Percentiles rank a stretch among this genome's conserved stretches.
Evolutionary conservation across 495 filamentous ascomycete genomes (phyloP).

Genomic region (Trichoderma erinaceum): DNA sequence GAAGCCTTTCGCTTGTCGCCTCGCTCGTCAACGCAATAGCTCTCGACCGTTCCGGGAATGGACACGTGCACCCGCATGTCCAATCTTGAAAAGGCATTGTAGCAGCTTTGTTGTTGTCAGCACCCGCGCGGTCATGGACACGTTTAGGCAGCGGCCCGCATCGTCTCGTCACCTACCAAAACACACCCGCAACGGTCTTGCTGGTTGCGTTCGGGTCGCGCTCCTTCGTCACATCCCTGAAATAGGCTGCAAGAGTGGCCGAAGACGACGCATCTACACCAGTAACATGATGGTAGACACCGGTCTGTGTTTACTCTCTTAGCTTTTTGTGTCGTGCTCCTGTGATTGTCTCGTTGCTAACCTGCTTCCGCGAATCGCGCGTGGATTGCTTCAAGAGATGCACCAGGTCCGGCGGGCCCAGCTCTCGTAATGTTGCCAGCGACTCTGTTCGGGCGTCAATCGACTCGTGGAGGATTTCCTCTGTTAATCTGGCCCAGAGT

Average conservation of each 20-base stretch:
- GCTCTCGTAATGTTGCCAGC: slow-evolving; percentile 74
- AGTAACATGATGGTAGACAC: slow-evolving; percentile 97
- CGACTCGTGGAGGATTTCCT: slow-evolving; percentile 81
- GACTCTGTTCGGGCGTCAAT: slow-evolving; percentile 86
- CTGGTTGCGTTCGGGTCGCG: slow-evolving; percentile 68
- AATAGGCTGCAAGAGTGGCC: slow-evolving; percentile 92
- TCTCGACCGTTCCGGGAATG: slow-evolving; percentile 90
- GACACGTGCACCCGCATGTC: slow-evolving; percentile 98
- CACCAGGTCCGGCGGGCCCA: slow-evolving; percentile 92
- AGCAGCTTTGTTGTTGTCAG: slow-evolving; percentile 58
- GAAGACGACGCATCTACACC: slow-evolving; percentile 96
- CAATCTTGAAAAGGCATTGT: slow-evolving; percentile 97
- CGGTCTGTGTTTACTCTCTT: slow-evolving; percentile 50
- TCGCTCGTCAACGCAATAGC: slow-evolving; percentile 92
- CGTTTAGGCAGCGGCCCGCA: neutral
- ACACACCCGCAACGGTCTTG: slow-evolving; percentile 88
- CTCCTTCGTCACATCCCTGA: slow-evolving; percentile 91
- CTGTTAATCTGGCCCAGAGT: slow-evolving; percentile 61
- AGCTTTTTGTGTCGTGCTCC: slow-evolving; percentile 14
- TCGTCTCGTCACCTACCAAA: slow-evolving; percentile 58
- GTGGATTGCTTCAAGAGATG: slow-evolving; percentile 85
- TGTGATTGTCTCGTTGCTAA: slow-evolving; percentile 28
- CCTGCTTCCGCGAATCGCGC: slow-evolving; percentile 58
- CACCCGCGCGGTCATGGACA: slow-evolving; percentile 13
- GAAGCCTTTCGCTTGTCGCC: slow-evolving; percentile 89